These are phyloP conservation scores for Quercus lobata DNA, from an alignment of 331 rosid genomes.

Conservation along the genomic window DNA sequence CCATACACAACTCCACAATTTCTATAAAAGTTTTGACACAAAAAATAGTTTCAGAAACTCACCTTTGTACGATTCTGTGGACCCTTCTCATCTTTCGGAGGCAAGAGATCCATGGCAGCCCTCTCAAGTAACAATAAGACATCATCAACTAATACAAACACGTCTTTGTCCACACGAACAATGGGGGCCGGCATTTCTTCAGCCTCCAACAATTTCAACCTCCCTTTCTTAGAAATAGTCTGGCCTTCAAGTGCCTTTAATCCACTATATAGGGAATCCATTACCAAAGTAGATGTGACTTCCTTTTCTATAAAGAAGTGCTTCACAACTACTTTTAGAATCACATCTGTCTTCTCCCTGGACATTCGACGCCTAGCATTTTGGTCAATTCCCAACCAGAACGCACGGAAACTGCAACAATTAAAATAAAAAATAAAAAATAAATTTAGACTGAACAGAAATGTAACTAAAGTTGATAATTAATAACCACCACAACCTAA, in stretches of 20 bases:
- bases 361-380: constrained; percentile 84
- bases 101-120: constrained; percentile 95
- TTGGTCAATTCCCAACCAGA: constrained; percentile 96
- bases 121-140: constrained; percentile 82
- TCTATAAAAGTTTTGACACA: not conserved
- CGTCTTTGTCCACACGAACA: constrained; percentile 79
- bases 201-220: constrained; percentile 57
- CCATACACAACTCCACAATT: not conserved
- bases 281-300: constrained; percentile 95
- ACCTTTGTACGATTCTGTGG: constrained; percentile 99
- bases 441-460: not conserved
- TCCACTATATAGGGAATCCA: constrained; percentile 98
- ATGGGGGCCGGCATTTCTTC: constrained; percentile 93
- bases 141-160: constrained; percentile 90
- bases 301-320: constrained; percentile 97
- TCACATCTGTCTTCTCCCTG: constrained; percentile 82
- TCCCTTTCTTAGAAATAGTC: constrained; percentile 54
- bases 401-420: constrained; percentile 69
- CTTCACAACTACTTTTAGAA: constrained; percentile 89
- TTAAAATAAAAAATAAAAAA: constrained; percentile 1
- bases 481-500: constrained; percentile 10
- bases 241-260: constrained; percentile 96
- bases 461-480: not conserved
- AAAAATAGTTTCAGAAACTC: constrained; percentile 19
- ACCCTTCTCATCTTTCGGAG: constrained; percentile 99